Percentiles rank a stretch among this genome's conserved stretches.
Evolutionary conservation across 2,329 filamentous ascomycete species (phyloP).

Genomic region (Xylariaceae sp.): DNA sequence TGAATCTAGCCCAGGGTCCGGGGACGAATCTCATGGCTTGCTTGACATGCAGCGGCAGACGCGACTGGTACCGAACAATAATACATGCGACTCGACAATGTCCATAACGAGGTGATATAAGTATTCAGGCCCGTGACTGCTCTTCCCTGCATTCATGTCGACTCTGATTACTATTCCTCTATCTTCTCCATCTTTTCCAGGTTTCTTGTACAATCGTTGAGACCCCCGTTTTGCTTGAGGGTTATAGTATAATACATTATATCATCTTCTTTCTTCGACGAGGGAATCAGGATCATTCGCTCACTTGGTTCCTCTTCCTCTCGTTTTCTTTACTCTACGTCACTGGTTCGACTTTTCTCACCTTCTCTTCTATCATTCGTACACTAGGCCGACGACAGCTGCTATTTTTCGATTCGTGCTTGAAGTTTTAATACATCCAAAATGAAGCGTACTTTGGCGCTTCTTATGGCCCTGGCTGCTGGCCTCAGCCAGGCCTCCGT

Average conservation of each 20-base stretch:
- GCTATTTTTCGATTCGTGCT: conserved; percentile 9
- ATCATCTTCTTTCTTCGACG: conserved; percentile 32
- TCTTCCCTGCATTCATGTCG: conserved; percentile 11
- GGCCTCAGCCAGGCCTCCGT: conserved; percentile 47
- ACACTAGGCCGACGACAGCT: conserved; percentile 4
- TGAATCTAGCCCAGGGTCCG: conserved; percentile 20
- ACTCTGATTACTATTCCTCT: not conserved
- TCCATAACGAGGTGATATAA: conserved; percentile 16
- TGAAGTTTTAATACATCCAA: conserved; percentile 25
- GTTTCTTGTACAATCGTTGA: conserved; percentile 24
- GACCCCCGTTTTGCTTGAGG: conserved; percentile 28
- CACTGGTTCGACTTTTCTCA: conserved; percentile 22
- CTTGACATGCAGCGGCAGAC: too few species aligned
- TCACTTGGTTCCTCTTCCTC: conserved; percentile 43
- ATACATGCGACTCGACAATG: too few species aligned
- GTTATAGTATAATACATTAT: conserved; percentile 27
- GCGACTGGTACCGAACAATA: too few species aligned
- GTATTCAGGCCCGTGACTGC: conserved; percentile 28
- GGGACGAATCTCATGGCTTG: conserved; percentile 14
- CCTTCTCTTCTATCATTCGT: conserved; percentile 16
- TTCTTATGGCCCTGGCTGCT: conserved; percentile 46
- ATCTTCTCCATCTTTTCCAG: conserved; percentile 22
- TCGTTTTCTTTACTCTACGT: conserved; percentile 26
- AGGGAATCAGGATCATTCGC: conserved; percentile 51
- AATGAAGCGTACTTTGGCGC: conserved; percentile 48